Conservation (phyloP, 2,329 filamentous ascomycete genomes). For the Verticillium klebahnii region DNA sequence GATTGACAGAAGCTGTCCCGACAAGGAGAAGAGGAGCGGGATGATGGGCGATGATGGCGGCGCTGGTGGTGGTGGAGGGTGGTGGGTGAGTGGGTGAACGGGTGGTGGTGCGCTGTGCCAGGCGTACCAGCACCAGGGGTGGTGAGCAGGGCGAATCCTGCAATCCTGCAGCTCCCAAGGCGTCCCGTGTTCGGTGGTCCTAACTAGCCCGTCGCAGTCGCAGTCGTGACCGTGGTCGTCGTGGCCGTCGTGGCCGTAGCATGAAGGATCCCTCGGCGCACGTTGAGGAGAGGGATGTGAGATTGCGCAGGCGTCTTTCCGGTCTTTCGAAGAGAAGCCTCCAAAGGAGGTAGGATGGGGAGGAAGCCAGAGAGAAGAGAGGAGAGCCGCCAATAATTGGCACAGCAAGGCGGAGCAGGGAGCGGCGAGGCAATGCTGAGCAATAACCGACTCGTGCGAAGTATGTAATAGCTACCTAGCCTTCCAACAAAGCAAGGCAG, state of each 20-base stretch:
- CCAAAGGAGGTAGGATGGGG: not conserved
- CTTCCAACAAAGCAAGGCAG: not conserved
- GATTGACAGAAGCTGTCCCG: not conserved
- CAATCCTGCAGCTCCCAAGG: not conserved
- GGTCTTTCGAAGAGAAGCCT: not conserved
- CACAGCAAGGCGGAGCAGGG: not conserved
- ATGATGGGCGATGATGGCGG: not conserved
- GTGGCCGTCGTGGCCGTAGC: too few species aligned
- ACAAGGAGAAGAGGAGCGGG: not conserved
- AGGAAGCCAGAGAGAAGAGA: not conserved
- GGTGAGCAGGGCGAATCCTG: not conserved
- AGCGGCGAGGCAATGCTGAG: not conserved
- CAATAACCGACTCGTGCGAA: not conserved
- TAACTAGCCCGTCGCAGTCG: not conserved
- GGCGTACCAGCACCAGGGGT: not conserved
- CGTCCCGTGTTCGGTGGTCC: not conserved
- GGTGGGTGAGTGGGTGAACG: too few species aligned
- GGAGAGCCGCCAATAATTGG: not conserved
- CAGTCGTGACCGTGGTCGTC: too few species aligned
- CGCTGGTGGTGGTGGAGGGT: not conserved
- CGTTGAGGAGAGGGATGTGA: too few species aligned
- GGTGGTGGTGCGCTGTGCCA: not conserved
- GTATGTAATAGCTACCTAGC: not conserved
- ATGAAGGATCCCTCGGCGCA: too few species aligned
- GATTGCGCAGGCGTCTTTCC: not conserved